Percentiles rank a stretch among this genome's conserved stretches.
Evolutionary conservation across 441 rosid species (phyloP).

Genomic region (Populus trichocarpa): DNA sequence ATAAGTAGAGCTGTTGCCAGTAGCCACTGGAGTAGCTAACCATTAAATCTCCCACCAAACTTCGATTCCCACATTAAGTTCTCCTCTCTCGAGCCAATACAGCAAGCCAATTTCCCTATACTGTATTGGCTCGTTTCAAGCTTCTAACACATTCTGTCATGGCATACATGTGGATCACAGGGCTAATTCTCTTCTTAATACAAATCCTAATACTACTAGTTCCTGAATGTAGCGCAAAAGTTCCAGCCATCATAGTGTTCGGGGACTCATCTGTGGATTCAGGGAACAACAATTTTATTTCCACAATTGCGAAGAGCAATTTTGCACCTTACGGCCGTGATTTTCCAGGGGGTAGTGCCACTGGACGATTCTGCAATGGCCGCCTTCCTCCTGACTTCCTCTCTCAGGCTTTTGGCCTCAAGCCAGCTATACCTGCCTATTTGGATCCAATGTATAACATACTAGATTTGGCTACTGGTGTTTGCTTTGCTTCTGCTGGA

Average conservation of each 20-base stretch:
- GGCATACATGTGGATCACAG: too few relatives aligned
- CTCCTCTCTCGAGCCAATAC: too few relatives aligned
- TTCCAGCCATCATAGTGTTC: slow-evolving; percentile 63
- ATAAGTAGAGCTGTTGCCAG: too few relatives aligned
- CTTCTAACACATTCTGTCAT: too few relatives aligned
- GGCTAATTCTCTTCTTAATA: too few relatives aligned
- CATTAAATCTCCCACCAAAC: too few relatives aligned
- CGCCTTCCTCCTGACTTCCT: slow-evolving; percentile 60
- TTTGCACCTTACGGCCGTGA: slow-evolving; percentile 72
- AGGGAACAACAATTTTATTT: slow-evolving; percentile 63
- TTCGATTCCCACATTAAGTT: too few relatives aligned
- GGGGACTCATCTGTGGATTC: slow-evolving; percentile 78
- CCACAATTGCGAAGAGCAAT: slow-evolving; percentile 48
- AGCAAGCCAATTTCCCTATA: too few relatives aligned
- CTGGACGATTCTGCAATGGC: slow-evolving; percentile 75
- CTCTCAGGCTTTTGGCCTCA: slow-evolving; percentile 58
- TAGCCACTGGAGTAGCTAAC: too few relatives aligned
- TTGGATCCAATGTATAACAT: slow-evolving; percentile 57
- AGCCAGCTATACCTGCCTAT: slow-evolving; percentile 53
- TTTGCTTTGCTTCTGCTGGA: slow-evolving; percentile 81
- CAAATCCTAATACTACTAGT: too few relatives aligned
- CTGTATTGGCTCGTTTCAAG: too few relatives aligned
- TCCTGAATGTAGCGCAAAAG: slow-evolving; percentile 21
- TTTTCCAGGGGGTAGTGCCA: slow-evolving; percentile 46
- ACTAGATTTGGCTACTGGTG: slow-evolving; percentile 58